A percentile compares a stretch with the other conserved stretches of the same genome.
These are phyloP conservation scores for Fusarium kyushuense DNA, from an alignment of 2,329 filamentous ascomycete genomes.

Conservation along the genomic window DNA sequence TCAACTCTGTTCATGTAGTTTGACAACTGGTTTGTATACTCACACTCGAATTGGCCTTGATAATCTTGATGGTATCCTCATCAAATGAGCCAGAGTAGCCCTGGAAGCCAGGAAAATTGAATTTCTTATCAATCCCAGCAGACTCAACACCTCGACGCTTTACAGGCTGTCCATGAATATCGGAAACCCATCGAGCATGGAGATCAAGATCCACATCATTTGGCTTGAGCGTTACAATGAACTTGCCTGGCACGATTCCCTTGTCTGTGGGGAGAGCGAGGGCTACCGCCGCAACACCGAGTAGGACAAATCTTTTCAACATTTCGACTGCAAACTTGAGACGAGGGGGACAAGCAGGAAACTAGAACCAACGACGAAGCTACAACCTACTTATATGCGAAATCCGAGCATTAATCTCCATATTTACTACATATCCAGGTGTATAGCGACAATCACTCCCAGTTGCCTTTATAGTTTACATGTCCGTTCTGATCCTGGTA, in stretches of 20 bases:
- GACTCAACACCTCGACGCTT: neutral
- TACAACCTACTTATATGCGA: neutral
- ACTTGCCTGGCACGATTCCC: neutral
- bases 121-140: neutral
- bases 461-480: neutral
- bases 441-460: neutral
- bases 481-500: neutral
- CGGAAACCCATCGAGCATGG: conserved; percentile 2
- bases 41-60: conserved; percentile 11
- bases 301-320: neutral
- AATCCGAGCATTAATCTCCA: neutral
- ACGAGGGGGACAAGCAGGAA: rapidly evolving
- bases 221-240: conserved; percentile 5
- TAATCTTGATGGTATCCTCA: neutral
- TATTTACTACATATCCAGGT: neutral
- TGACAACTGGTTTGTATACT: no score
- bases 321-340: neutral
- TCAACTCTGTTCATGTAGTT: no score
- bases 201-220: neutral
- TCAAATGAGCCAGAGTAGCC: conserved; percentile 12
- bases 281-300: neutral
- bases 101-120: conserved; percentile 7
- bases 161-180: neutral
- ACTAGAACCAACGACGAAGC: neutral
- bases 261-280: neutral